Conservation (phyloP, 2,329 filamentous ascomycete species). For the Sphaerostilbella broomeana region DNA sequence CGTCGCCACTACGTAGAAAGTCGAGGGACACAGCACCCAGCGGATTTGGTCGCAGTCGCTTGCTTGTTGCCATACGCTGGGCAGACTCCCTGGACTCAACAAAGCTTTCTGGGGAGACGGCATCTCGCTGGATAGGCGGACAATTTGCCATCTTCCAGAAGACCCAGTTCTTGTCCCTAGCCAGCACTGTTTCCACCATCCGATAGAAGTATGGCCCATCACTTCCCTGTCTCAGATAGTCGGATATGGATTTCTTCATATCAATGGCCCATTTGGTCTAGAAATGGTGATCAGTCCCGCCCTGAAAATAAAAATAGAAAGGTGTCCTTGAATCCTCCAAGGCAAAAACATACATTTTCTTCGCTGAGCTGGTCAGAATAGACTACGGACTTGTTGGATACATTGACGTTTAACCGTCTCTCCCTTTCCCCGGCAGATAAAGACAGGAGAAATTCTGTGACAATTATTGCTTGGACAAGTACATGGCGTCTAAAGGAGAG, state of each 20-base stretch:
- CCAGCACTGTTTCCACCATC: constrained; percentile 93
- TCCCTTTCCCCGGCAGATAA: constrained; percentile 76
- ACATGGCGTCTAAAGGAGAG: constrained; percentile 91
- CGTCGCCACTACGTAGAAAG: constrained; percentile 66
- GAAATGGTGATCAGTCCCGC: no score
- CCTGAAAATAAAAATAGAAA: no score
- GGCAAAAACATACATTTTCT: constrained; percentile 61
- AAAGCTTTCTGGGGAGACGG: constrained; percentile 64
- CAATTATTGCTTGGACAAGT: constrained; percentile 87
- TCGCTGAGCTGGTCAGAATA: constrained; percentile 73
- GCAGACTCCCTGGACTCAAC: constrained; percentile 60
- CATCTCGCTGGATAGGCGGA: constrained; percentile 71
- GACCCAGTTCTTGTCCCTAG: constrained; percentile 97
- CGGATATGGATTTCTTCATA: constrained; percentile 72
- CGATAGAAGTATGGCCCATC: constrained; percentile 93
- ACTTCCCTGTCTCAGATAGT: constrained; percentile 70
- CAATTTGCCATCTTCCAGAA: constrained; percentile 97
- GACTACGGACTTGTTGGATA: constrained; percentile 78
- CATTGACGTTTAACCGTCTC: constrained; percentile 60
- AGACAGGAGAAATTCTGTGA: constrained; percentile 92
- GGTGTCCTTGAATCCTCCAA: background rate
- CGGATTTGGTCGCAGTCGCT: constrained; percentile 60
- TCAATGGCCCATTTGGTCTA: constrained; percentile 76
- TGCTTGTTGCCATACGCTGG: constrained; percentile 61
- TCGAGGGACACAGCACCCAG: constrained; percentile 69